Conservation (phyloP, 2,329 filamentous ascomycete species). For the Trichophyton benhamiae region DNA sequence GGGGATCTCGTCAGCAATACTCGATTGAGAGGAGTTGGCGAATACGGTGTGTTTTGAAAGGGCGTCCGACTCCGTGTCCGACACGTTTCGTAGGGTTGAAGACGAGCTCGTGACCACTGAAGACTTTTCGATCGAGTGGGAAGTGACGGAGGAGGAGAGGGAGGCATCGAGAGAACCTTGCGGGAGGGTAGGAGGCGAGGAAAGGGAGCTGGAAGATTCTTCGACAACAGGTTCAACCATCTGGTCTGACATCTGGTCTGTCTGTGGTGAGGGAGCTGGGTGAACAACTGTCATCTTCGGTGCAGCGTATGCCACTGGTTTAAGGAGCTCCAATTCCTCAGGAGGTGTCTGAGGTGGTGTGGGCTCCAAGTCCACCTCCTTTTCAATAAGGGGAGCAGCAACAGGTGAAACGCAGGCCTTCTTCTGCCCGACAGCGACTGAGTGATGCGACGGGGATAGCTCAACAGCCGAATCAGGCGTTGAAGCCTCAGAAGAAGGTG, state of each 20-base stretch:
- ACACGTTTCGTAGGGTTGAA: conserved; percentile 1
- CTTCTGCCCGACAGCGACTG: background rate
- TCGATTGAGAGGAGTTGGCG: conserved; percentile 3
- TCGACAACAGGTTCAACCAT: background rate
- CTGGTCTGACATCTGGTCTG: background rate
- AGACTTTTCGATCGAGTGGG: background rate
- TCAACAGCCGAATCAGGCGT: conserved; percentile 10
- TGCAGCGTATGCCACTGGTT: background rate
- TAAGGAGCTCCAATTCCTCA: background rate
- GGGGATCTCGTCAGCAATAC: background rate
- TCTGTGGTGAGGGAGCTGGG: background rate
- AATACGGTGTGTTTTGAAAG: background rate
- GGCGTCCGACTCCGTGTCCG: background rate
- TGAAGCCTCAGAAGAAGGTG: background rate
- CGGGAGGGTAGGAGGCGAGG: background rate
- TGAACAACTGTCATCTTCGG: background rate
- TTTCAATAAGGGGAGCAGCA: background rate
- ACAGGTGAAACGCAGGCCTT: background rate
- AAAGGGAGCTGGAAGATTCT: background rate
- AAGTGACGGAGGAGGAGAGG: background rate
- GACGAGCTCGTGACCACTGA: background rate
- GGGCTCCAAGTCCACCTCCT: background rate
- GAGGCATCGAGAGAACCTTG: background rate
- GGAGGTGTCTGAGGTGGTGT: conserved; percentile 3
- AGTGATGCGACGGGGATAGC: background rate